Conservation (phyloP, 352 stramenopile genomes). For the Phytophthora melonis region DNA sequence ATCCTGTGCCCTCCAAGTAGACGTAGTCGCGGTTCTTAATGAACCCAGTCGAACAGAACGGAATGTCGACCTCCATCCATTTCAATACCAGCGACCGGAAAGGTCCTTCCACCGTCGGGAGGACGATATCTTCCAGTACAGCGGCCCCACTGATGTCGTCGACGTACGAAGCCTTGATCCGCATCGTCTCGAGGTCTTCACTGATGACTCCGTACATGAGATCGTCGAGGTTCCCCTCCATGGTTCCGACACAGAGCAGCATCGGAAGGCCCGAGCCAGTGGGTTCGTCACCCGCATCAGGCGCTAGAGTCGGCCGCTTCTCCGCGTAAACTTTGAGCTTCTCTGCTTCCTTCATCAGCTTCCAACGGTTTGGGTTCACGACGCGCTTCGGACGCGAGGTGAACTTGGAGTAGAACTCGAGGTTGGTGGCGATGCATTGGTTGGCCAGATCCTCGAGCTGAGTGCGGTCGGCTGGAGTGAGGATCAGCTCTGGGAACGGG, state of each 20-base stretch:
- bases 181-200: background rate
- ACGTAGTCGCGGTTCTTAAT: background rate
- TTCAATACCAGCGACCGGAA: background rate
- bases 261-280: background rate
- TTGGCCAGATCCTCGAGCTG: conserved; percentile 35
- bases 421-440: conserved; percentile 33
- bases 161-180: too few relatives aligned
- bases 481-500: conserved; percentile 30
- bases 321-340: conserved; percentile 33
- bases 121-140: background rate
- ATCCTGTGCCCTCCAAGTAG: background rate
- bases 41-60: background rate
- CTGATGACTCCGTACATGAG: background rate
- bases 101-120: background rate
- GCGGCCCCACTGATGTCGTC: background rate
- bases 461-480: conserved; percentile 11
- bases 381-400: conserved; percentile 9
- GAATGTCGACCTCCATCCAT: conserved; percentile 17
- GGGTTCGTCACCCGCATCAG: conserved; percentile 4
- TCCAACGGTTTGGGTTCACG: conserved; percentile 32
- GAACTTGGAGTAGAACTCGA: conserved; percentile 24
- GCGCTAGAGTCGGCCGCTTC: conserved; percentile 15
- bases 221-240: background rate
- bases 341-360: conserved; percentile 29
- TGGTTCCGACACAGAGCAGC: background rate